Conservation (phyloP, 202 grass and related monocot genomes). For the Hordeum pubiflorum region DNA sequence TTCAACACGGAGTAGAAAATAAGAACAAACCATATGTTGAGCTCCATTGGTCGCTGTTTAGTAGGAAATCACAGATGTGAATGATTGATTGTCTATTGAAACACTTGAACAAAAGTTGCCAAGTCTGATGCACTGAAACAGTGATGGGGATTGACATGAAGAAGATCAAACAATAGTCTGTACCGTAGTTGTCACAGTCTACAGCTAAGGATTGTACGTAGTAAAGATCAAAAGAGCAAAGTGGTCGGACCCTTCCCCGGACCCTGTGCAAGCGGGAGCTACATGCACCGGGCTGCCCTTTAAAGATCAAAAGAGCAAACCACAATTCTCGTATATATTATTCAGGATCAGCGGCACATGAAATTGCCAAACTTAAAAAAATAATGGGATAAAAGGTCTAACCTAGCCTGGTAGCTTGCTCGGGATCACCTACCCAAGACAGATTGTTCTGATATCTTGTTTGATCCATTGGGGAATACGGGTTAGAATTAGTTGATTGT, state of each 20-base stretch:
- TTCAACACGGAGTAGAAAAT: background rate
- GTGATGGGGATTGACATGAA: background rate
- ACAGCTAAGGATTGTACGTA: background rate
- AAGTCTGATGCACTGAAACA: background rate
- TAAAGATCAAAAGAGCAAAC: background rate
- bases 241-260: too few relatives aligned
- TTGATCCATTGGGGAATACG: too few relatives aligned
- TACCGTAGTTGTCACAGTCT: background rate
- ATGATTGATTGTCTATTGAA: background rate
- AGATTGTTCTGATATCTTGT: too few relatives aligned
- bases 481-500: too few relatives aligned
- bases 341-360: background rate
- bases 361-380: background rate
- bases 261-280: too few relatives aligned
- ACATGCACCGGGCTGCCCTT: too few relatives aligned
- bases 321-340: background rate
- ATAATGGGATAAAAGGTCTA: background rate
- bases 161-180: background rate
- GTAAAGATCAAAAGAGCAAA: background rate
- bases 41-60: background rate
- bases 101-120: background rate
- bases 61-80: background rate
- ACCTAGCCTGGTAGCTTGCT: background rate
- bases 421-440: background rate
- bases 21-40: background rate